Evolutionary conservation across 768 basidiomycete species (phyloP).

Genomic region (Gloeostereum incarnatum): DNA sequence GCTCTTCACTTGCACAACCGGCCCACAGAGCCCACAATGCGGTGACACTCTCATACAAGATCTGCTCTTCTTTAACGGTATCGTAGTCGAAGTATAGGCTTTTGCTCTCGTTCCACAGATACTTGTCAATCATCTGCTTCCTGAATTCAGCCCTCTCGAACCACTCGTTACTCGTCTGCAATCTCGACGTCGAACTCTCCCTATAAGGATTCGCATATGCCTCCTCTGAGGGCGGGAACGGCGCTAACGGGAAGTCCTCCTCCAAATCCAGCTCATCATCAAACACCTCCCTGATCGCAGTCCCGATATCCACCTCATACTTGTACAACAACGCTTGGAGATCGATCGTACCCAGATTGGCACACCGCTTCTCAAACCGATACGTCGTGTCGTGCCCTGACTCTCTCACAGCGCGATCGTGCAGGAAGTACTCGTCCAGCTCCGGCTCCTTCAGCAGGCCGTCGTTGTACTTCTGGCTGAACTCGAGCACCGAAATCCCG

Average conservation of each 20-base stretch:
- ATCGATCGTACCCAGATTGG: constrained; percentile 94
- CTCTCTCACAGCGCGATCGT: constrained; percentile 94
- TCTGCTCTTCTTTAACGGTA: constrained; percentile 84
- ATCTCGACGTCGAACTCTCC: constrained; percentile 46
- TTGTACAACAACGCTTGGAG: constrained; percentile 95
- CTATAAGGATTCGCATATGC: constrained; percentile 55
- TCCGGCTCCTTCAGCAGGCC: constrained; percentile 74
- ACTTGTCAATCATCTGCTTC: constrained; percentile 80
- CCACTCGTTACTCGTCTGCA: constrained; percentile 85
- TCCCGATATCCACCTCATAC: constrained; percentile 98
- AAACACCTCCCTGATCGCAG: constrained; percentile 92
- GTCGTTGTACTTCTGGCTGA: constrained; percentile 92
- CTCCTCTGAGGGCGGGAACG: constrained; percentile 80
- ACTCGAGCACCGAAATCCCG: constrained; percentile 90
- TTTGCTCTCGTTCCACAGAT: constrained; percentile 96
- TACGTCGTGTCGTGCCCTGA: constrained; percentile 96
- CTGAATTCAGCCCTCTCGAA: constrained; percentile 82
- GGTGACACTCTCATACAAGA: constrained; percentile 94
- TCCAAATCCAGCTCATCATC: constrained; percentile 88
- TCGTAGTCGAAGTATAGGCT: constrained; percentile 96
- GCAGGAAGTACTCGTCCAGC: constrained; percentile 95
- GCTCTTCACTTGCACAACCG: constrained; percentile 93
- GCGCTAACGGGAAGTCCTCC: constrained; percentile 84
- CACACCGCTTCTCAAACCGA: constrained; percentile 95
- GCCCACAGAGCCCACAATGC: constrained; percentile 97